Base-by-base conservation (phyloP, 148 eudicot species). In the Arbutus unedo region DNA sequence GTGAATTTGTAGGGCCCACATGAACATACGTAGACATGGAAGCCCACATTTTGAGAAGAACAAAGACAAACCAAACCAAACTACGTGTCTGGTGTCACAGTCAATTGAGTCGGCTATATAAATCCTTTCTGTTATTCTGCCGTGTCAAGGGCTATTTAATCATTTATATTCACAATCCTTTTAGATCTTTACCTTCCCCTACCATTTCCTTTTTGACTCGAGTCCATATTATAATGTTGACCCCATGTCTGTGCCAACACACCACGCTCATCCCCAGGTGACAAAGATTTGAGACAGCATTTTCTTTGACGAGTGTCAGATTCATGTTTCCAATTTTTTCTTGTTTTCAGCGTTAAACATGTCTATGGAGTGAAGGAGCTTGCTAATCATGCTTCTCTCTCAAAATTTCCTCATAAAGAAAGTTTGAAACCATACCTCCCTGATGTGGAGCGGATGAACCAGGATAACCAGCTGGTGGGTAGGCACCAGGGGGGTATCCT, bases 381-480 rank as follows among this genome's bases (percentile, higher is more conserved):
- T 23, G 15, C 54, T 44, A 54, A 72, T 64, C 64, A 81, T 70
- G 54, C 66, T 70, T 50, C 48, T 43, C n/a, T 64, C 44, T 14
- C 13, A 70, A 31, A 38, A 53, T 5, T 6, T 25, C 16, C 0
- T 4, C 55, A n/a, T 43, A 43, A 81, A 41, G 44, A 38, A 81
- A 54, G 57, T 55, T 18, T 1, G 18, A 64, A 66, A 64, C 21
- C 57, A 53, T 88, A 92, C 93, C 93, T 84, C 84, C 80, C 44
- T 90, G 91, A 59, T 84, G 84, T 14, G 87, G 82, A 85, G 79
- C 85, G 43, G 88, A 84, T 50, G 83, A 62, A 62, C 84, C 87
- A 15, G 88, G 84, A 81, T 84, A 84, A 13, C 84, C 88, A 44
- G 85, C 74, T 18, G 90, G 88, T 48, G 91, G 87, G 48, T 90